Conservation (phyloP, 371 early-diverging fungal species). For the Batkoa obscura region DNA sequence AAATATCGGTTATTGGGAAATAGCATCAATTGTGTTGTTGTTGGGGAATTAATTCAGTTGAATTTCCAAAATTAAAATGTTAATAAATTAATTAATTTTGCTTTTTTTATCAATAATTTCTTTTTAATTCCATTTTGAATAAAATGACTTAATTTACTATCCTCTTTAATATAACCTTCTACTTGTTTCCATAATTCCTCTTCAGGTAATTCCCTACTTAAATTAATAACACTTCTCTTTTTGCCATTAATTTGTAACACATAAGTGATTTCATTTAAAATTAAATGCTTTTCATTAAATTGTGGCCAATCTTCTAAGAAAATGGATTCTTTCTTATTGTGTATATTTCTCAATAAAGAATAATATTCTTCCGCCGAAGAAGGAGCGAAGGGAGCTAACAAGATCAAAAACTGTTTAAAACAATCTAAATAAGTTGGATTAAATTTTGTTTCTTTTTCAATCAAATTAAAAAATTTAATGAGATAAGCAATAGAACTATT, state of each 20-base stretch:
- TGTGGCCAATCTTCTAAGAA: slow-evolving; percentile 44
- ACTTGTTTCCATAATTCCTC: too few relatives aligned
- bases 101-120: too few relatives aligned
- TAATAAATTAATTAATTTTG: too few relatives aligned
- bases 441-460: slow-evolving; percentile 28
- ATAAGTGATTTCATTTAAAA: slow-evolving; percentile 25
- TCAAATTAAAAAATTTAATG: slow-evolving; percentile 60
- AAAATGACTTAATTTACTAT: too few relatives aligned
- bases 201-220: background rate
- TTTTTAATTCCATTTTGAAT: too few relatives aligned
- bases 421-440: slow-evolving; percentile 25
- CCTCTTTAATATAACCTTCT: too few relatives aligned
- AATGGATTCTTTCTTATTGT: slow-evolving; percentile 5
- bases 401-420: slow-evolving; percentile 32
- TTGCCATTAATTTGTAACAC: slow-evolving; percentile 25
- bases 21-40: too few relatives aligned
- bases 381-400: slow-evolving; percentile 63
- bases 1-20: too few relatives aligned
- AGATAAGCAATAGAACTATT: slow-evolving; percentile 56
- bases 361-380: slow-evolving; percentile 54
- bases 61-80: too few relatives aligned
- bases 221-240: background rate
- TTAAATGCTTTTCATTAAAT: slow-evolving; percentile 27
- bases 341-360: slow-evolving; percentile 18
- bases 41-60: too few relatives aligned